Evolutionary conservation across 2,329 filamentous ascomycete genomes (phyloP), one percentile per base, ranked within the genome.

Genomic region (Pseudogymnoascus sp.): DNA sequence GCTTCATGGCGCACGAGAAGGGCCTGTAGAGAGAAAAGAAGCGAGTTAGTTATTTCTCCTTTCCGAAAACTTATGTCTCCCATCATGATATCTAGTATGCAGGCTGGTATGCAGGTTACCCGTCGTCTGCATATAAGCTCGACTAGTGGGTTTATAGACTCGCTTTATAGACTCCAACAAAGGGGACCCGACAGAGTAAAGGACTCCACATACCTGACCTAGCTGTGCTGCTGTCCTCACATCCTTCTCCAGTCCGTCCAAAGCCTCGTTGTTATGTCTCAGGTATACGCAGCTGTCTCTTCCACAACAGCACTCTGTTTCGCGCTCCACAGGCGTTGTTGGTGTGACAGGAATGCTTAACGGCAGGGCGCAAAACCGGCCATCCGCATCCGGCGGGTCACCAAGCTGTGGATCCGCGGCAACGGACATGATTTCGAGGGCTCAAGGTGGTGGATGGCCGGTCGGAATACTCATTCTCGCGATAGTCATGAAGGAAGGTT

Each of bases 1-100:
- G 90, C 87, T 80, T 97, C 93, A 83, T 99, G 93, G 70, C 93
- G 89, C 67, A 89, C 86, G 43, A 99, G 85, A 63, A 99, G 82
- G 64, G 92, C 92, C 95, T 97, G 87, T 64, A 88, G 76, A 61
- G 83, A 79, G 76, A 85, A 89, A 61, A 86, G 96, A 77, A 96
- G 89, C 78, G 82, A 69, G 64, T 71, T 68, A 60, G 65, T 68
- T 69, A 70, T 72, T 18, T 33, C 63, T 33, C 28, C 37, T 49
- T 31, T 61, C 2, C 38, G 23, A 25, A 37, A 59, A 28, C 37
- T 33, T 6, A 62, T 23, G 12, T 62, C 60, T 12, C 38, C n/a
- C 31, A 35, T 33, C 38, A 61, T 41, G 25, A 45, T 31, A 23
- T 60, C 37, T 37, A 40, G 33, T 60, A 38, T 60, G 16, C 33